A percentile compares a stretch with the other conserved stretches of the same genome.
phyloP scores from a whole-genome alignment of 805 yeast species.

The Kodamaea hsintzibuensis region DNA sequence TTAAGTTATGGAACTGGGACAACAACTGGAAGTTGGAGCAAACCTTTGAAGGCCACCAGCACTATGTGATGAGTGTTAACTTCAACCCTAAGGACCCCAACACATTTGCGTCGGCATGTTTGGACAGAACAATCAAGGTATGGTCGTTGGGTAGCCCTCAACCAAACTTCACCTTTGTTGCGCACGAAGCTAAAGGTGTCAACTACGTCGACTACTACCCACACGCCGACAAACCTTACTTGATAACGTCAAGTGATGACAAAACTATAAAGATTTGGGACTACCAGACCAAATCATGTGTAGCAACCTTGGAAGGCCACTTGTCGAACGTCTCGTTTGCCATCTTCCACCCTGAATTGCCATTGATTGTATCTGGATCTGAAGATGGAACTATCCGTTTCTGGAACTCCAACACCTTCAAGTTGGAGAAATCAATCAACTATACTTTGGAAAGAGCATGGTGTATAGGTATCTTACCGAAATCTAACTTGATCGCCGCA shows the following conservation, averaged over 20 bases:
- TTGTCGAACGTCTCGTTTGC: conserved; percentile 95
- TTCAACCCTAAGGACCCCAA: conserved; percentile 97
- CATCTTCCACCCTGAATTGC: conserved; percentile 96
- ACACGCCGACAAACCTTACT: conserved; percentile 93
- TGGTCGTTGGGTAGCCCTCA: conserved; percentile 89
- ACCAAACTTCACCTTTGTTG: conserved; percentile 89
- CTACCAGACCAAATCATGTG: conserved; percentile 94
- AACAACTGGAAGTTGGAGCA: conserved; percentile 87
- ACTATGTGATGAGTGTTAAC: conserved; percentile 90
- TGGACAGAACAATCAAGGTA: conserved; percentile 93
- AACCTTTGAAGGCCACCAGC: conserved; percentile 92
- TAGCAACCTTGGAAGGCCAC: conserved; percentile 93
- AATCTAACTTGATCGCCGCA: conserved; percentile 76
- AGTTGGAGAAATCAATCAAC: conserved; percentile 87
- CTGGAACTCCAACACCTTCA: conserved; percentile 95
- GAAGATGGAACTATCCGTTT: conserved; percentile 93
- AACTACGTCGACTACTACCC: conserved; percentile 97
- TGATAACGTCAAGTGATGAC: conserved; percentile 90
- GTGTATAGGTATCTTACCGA: conserved; percentile 80
- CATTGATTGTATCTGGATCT: conserved; percentile 91
- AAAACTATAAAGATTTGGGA: conserved; percentile 90
- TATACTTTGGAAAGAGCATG: conserved; percentile 94
- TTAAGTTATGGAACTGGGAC: conserved; percentile 98
- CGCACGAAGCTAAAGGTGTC: conserved; percentile 92
- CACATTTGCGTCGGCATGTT: conserved; percentile 95